Evolutionary conservation across 2,329 filamentous ascomycete species (phyloP), one percentile per base, ranked within the genome.

Genomic region (Incumbomyces delicatus): DNA sequence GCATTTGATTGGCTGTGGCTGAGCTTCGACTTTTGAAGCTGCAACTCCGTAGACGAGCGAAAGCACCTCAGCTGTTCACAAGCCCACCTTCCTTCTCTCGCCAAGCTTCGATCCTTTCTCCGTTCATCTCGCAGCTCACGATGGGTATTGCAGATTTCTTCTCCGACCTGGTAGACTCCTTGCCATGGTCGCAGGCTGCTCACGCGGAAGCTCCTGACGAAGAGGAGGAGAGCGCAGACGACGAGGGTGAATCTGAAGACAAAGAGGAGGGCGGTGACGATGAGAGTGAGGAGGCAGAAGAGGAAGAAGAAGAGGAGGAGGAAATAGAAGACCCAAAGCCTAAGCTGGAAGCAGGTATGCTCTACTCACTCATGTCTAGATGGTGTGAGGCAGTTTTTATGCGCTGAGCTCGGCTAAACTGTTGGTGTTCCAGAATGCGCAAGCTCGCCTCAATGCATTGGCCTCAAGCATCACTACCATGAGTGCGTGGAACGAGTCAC

Each of bases 401-500:
- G 31, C n/a, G 35, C 30, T 33, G 13, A 30, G 31, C 12, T 29
- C 11, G 13, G 33, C 44, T 40, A 20, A 42, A 16, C 22, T 30
- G n/a, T 17, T 7, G 6, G 43, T 16, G 43, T 32, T 59, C 58
- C 69, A 96, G 92, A 95, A 65, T 98, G 92, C 79, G 79, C 80
- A 70, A 80, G 90, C 68, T 88, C 88, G 56, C 77, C 83, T 68
- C 75, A 85, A 69, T 98, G 92, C 73, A 76, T 83, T 52, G 82
- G 84, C 50, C 78, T 80, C 64, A 98, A 96, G 81, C 90, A 96
- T 77, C 92, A 98, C 78, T 96, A 85, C 68, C 90, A 96, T 58
- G 87, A 95, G 73, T 98, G 92, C 69, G 88, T 90, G 60, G 89
- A 95, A 79, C 88, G 92, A 61, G 92, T 98, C 59, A 87, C 81